Conservation (phyloP, 257 asterid genomes). For the Fraxinus pennsylvanica region DNA sequence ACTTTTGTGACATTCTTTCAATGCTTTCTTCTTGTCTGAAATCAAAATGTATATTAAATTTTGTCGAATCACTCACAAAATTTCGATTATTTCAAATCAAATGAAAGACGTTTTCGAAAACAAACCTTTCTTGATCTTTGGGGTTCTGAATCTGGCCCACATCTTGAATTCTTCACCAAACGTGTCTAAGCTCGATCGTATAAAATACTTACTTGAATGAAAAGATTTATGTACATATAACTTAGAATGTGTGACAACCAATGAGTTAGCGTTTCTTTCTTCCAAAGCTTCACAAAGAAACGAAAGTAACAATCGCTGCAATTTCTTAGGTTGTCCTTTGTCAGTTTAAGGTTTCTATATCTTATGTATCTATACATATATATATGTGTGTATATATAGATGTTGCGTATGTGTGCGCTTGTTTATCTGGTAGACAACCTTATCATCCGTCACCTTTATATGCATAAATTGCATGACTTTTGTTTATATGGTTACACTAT, state of each 20-base stretch:
- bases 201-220: background rate
- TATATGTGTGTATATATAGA: background rate
- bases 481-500: background rate
- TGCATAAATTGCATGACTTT: conserved; percentile 34
- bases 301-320: conserved; percentile 16
- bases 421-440: conserved; percentile 14
- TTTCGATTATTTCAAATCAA: background rate
- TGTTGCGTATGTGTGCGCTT: conserved; percentile 12
- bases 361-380: conserved; percentile 3
- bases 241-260: background rate
- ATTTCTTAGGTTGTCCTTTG: conserved; percentile 26
- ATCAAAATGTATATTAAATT: background rate
- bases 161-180: conserved; percentile 35
- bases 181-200: background rate
- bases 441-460: conserved; percentile 23
- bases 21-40: conserved; percentile 46
- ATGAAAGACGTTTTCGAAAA: background rate
- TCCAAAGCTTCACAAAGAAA: background rate
- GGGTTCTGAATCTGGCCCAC: conserved; percentile 41
- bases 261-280: background rate
- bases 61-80: too few species aligned
- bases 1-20: conserved; percentile 25
- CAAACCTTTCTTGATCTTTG: conserved; percentile 40
- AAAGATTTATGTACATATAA: too few species aligned
- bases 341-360: conserved; percentile 34